Conservation (phyloP, 2,329 filamentous ascomycete species). For the Xylariaceae sp. region DNA sequence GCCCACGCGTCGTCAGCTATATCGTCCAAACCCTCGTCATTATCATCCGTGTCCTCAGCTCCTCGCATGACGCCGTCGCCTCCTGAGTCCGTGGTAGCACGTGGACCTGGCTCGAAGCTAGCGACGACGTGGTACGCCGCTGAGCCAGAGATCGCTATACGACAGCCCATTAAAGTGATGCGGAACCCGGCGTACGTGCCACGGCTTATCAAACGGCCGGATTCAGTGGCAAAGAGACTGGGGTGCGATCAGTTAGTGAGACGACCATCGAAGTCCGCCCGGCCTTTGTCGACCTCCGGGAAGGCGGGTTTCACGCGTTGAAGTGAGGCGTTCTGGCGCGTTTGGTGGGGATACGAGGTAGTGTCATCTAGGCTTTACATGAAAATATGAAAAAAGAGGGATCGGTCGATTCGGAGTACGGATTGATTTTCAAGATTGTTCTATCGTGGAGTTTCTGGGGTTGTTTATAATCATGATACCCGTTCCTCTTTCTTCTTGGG, state of each 20-base stretch:
- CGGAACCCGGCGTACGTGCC: conserved; percentile 22
- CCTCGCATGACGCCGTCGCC: background rate
- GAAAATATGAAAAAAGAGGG: background rate
- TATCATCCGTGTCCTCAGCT: conserved; percentile 6
- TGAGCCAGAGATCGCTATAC: conserved; percentile 26
- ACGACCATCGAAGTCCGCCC: background rate
- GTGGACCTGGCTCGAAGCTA: conserved; percentile 17
- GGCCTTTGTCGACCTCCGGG: background rate
- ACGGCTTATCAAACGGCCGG: background rate
- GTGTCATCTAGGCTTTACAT: background rate
- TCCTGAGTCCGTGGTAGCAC: background rate
- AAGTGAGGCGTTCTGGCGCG: background rate
- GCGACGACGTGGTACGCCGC: conserved; percentile 28
- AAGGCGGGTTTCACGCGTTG: background rate
- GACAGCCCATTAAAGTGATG: conserved; percentile 24
- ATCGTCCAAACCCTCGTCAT: background rate
- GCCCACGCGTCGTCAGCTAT: background rate
- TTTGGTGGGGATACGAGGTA: background rate
- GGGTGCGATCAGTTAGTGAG: background rate
- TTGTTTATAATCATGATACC: background rate
- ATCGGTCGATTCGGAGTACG: background rate
- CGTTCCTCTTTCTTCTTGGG: too few species aligned
- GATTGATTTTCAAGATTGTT: too few species aligned
- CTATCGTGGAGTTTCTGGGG: background rate
- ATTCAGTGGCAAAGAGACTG: background rate